Conservation (phyloP, 2,329 filamentous ascomycete genomes). For the Monosporascus sp. region DNA sequence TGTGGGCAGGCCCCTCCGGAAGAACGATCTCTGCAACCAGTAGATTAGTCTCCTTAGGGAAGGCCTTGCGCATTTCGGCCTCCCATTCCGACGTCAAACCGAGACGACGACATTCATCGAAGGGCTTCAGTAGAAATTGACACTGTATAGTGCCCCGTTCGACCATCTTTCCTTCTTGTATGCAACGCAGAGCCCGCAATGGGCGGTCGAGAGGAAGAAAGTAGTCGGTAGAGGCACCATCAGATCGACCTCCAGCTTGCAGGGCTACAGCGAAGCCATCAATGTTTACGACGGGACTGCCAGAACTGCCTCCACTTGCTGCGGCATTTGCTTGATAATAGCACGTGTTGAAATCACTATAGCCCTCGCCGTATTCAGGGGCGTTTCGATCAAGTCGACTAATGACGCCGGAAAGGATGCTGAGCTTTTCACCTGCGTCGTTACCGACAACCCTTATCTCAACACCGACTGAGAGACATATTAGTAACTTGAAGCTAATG, state of each 20-base stretch:
- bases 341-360: slow-evolving; percentile 92
- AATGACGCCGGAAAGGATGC: slow-evolving; percentile 95
- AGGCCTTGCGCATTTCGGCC: slow-evolving; percentile 71
- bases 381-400: slow-evolving; percentile 94
- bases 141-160: slow-evolving; percentile 96
- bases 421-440: slow-evolving; percentile 96
- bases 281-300: slow-evolving; percentile 93
- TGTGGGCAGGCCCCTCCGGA: slow-evolving; percentile 80
- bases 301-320: slow-evolving; percentile 95
- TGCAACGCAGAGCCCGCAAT: slow-evolving; percentile 76
- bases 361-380: slow-evolving; percentile 94
- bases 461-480: slow-evolving; percentile 58
- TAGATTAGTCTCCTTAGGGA: slow-evolving; percentile 94
- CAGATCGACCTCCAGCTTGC: slow-evolving; percentile 87
- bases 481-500: slow-evolving; percentile 2
- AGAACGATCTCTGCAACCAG: slow-evolving; percentile 93
- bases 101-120: slow-evolving; percentile 89
- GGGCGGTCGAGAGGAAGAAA: slow-evolving; percentile 92
- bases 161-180: slow-evolving; percentile 69
- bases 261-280: slow-evolving; percentile 88
- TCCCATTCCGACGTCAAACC: slow-evolving; percentile 84
- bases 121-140: slow-evolving; percentile 94
- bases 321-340: slow-evolving; percentile 98
- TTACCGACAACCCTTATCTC: slow-evolving; percentile 98
- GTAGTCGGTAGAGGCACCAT: slow-evolving; percentile 95